Evolutionary conservation across 2,329 filamentous ascomycete genomes (phyloP), one percentile per base, ranked within the genome.

Genomic region (Fusarium incarnatum): DNA sequence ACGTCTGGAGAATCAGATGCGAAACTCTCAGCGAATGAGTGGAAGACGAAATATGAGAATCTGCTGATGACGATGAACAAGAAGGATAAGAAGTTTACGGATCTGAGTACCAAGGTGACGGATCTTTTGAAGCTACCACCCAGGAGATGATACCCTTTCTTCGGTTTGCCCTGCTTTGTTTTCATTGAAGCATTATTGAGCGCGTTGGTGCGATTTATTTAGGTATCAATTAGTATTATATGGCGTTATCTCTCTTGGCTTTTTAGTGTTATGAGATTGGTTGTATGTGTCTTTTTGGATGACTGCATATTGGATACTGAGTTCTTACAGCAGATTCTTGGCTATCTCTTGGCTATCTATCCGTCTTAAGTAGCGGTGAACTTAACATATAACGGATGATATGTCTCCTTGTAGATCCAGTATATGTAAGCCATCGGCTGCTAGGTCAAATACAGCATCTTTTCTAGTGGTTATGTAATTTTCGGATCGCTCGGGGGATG

Each of bases 1-100:
- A 66, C 49, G 27, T 60, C 59, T 13, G 52, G 57, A 12, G 70
- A 47, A 27, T 60, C 60, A 7, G 63, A 34, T 10, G 25, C 25
- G 8, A 55, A 58, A 34, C 65, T 81, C 46, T 75, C 77, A 8
- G 80, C 79, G 5, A 81, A 79, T 42, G 78, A 82, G 50, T 87
- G 87, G 87, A 83, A 86, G 75, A 77, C 77, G 49, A 86, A 83
- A 64, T 89, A 89, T 69, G 81, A 80, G 45, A 85, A 88, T 57
- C 81, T 92, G 70, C 84, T 91, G 74, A 85, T 85, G 44, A 84
- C 85, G 66, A 84, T 92, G 72, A 85, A 84, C 75, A 85, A 87
- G 62, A 84, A 85, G 63, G 88, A 91, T 72, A 84, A 85, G 71
- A 83, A 85, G 71, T 77, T 87, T 55, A 74, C 77, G 56, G 78